Percentiles rank a stretch among this genome's conserved stretches.
phyloP scores from a whole-genome alignment of 1,284 basidiomycete genomes.

The Cutaneotrichosporon sp. region DNA sequence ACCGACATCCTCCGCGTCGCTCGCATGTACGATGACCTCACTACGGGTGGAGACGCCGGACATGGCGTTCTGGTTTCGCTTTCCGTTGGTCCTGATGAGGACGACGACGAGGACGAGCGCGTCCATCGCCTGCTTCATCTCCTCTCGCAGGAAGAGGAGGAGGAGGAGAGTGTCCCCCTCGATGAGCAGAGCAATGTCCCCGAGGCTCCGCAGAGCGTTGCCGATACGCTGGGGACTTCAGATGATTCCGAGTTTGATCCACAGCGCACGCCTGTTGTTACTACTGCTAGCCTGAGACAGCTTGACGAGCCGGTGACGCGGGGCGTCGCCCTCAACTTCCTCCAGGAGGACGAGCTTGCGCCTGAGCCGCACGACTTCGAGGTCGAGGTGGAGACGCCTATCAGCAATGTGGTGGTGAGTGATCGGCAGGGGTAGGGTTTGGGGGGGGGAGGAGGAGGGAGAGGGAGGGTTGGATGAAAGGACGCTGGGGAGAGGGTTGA shows the following conservation, averaged over 20 bases:
- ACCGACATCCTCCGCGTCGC: constrained; percentile 47
- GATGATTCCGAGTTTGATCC: constrained; percentile 16
- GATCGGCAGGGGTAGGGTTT: neutral
- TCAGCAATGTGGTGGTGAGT: neutral
- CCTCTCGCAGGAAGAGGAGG: constrained; percentile 17
- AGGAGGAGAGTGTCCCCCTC: constrained; percentile 8
- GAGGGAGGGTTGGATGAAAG: too few relatives aligned
- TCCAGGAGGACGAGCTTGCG: constrained; percentile 49
- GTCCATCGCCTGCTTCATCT: constrained; percentile 42
- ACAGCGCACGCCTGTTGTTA: constrained; percentile 16
- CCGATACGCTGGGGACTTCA: neutral
- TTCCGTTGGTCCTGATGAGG: constrained; percentile 30
- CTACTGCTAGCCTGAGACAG: neutral
- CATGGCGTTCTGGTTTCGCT: constrained; percentile 32
- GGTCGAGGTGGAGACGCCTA: constrained; percentile 32
- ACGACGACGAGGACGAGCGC: constrained; percentile 47
- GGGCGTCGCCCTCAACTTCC: constrained; percentile 40
- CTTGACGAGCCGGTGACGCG: constrained; percentile 15
- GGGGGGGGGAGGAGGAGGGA: neutral
- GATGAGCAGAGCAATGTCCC: constrained; percentile 9
- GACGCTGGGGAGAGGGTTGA: neutral
- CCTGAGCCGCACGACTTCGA: constrained; percentile 23
- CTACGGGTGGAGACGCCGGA: constrained; percentile 33
- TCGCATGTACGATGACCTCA: constrained; percentile 43
- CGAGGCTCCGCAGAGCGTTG: constrained; percentile 14